Percentiles rank a stretch among this genome's conserved stretches.
Evolutionary conservation across 164 flowering plant genomes (phyloP).

Genomic region (Santalum album): DNA sequence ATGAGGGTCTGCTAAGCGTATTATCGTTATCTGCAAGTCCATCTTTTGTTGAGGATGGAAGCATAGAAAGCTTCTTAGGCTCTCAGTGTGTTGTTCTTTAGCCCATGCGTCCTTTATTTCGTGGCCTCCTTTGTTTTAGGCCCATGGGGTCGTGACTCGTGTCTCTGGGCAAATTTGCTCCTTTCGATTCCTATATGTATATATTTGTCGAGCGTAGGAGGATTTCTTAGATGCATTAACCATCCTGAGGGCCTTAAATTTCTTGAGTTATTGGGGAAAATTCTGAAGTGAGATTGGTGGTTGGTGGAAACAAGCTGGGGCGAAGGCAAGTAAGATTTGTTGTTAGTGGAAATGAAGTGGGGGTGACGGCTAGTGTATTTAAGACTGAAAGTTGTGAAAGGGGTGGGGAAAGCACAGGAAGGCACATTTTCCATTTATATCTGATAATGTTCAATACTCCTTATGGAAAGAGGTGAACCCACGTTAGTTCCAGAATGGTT

Average conservation of each 20-base stretch:
- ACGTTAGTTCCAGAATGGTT: constrained; percentile 89
- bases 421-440: constrained; percentile 5
- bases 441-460: constrained; percentile 44
- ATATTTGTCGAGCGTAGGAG: too few relatives aligned
- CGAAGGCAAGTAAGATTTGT: constrained; percentile 6
- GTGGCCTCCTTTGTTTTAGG: background rate
- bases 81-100: background rate
- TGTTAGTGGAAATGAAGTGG: too few relatives aligned
- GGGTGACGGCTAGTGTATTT: too few relatives aligned
- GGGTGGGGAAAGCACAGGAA: constrained; percentile 16
- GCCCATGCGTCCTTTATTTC: constrained; percentile 2
- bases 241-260: background rate
- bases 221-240: background rate
- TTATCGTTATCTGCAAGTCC: constrained; percentile 17
- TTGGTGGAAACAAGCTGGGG: background rate
- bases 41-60: constrained; percentile 30
- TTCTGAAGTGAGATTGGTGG: background rate
- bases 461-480: constrained; percentile 86
- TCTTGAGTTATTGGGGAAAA: background rate
- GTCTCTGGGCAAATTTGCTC: too few relatives aligned
- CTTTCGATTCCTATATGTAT: too few relatives aligned
- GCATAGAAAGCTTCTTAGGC: constrained; percentile 14
- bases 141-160: too few relatives aligned
- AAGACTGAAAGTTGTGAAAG: constrained; percentile 2
- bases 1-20: constrained; percentile 38